phyloP scores from a whole-genome alignment of 805 yeast species.

The Candida palmyrensis region DNA sequence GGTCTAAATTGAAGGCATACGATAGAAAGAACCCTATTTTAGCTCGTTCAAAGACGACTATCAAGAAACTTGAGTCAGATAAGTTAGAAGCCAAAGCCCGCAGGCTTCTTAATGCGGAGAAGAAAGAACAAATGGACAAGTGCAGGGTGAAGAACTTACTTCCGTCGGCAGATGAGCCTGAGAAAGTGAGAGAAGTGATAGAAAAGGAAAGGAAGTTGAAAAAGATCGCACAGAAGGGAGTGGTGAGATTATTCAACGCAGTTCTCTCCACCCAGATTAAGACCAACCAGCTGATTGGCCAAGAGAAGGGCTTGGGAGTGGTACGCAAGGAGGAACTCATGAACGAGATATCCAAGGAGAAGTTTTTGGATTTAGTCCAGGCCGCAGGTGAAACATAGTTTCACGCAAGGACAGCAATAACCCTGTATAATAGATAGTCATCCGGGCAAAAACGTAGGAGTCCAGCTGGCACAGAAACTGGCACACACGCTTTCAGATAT shows the following conservation, averaged over 20 bases:
- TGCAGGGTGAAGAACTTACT: slow-evolving; percentile 64
- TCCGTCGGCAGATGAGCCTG: slow-evolving; percentile 54
- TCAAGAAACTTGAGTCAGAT: slow-evolving; percentile 72
- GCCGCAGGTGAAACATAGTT: slow-evolving; percentile 52
- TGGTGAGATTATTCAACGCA: slow-evolving; percentile 78
- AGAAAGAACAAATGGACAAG: slow-evolving; percentile 59
- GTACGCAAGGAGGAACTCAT: slow-evolving; percentile 55
- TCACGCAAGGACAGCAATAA: not conserved
- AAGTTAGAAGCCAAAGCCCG: slow-evolving; percentile 82
- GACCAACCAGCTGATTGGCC: slow-evolving; percentile 46
- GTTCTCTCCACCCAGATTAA: slow-evolving; percentile 71
- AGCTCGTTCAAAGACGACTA: slow-evolving; percentile 69
- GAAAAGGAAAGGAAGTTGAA: slow-evolving; percentile 67
- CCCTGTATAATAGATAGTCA: no score
- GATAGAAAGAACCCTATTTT: slow-evolving; percentile 86
- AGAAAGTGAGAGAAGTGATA: slow-evolving; percentile 49
- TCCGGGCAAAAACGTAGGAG: no score
- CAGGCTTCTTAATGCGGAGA: slow-evolving; percentile 63
- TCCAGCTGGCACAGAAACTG: no score
- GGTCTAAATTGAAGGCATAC: slow-evolving; percentile 83
- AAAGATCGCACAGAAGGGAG: slow-evolving; percentile 86
- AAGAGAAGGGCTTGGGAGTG: slow-evolving; percentile 37
- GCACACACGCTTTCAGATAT: not conserved
- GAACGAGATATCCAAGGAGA: slow-evolving; percentile 82
- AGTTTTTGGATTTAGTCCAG: slow-evolving; percentile 81